Evolutionary conservation across 345 rosid species (phyloP).

Genomic region (Capsella bursapastoris): DNA sequence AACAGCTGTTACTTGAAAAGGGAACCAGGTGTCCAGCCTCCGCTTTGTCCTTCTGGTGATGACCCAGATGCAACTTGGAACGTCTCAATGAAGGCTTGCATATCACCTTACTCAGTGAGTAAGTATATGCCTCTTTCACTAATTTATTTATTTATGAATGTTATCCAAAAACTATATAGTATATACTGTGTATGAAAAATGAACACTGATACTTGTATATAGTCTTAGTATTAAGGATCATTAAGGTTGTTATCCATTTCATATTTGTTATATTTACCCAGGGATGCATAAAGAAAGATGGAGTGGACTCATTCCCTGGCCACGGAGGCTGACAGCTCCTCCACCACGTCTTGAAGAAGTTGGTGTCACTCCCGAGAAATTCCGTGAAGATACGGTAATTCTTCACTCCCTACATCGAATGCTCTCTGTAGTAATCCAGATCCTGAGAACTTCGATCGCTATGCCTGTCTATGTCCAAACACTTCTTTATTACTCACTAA

Average conservation of each 20-base stretch:
- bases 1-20: slow-evolving; percentile 90
- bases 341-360: slow-evolving; percentile 90
- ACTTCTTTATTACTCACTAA: slow-evolving; percentile 18
- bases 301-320: slow-evolving; percentile 89
- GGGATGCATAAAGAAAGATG: slow-evolving; percentile 87
- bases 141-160: background rate
- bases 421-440: slow-evolving; percentile 1
- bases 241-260: background rate
- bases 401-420: background rate
- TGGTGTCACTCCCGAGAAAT: slow-evolving; percentile 67
- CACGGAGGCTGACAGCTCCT: slow-evolving; percentile 70
- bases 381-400: slow-evolving; percentile 76
- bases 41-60: slow-evolving; percentile 75
- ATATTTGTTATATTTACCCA: slow-evolving; percentile 33
- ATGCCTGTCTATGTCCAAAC: background rate
- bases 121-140: slow-evolving; percentile 43
- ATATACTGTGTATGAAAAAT: too few species aligned
- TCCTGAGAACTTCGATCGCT: background rate
- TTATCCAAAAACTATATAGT: too few species aligned
- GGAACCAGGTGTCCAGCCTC: slow-evolving; percentile 65
- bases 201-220: too few species aligned
- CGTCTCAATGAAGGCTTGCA: slow-evolving; percentile 90
- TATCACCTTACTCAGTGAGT: slow-evolving; percentile 80
- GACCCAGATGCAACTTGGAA: slow-evolving; percentile 92
- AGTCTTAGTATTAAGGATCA: slow-evolving; percentile 3